A percentile compares a stretch with the other conserved stretches of the same genome.
phyloP scores from a whole-genome alignment of 805 yeast species.

The Schwanniomyces vanrijiae region DNA sequence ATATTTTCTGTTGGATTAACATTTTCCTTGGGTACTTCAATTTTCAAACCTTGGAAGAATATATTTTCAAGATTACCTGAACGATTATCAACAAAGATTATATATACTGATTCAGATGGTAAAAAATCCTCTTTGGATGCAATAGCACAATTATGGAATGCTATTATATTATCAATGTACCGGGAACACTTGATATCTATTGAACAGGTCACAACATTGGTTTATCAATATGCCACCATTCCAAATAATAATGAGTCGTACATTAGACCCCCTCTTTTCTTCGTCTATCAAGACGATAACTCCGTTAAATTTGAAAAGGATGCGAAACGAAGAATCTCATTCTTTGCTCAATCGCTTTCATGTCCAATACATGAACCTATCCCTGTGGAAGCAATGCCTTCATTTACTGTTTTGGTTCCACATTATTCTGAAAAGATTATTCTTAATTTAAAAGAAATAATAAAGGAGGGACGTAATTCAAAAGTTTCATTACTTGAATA shows the following conservation, averaged over 20 bases:
- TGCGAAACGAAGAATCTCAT: conserved; percentile 52
- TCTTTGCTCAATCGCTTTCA: conserved; percentile 54
- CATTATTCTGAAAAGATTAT: conserved; percentile 54
- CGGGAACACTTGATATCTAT: conserved; percentile 41
- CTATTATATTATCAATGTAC: conserved; percentile 25
- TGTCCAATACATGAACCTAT: conserved; percentile 49
- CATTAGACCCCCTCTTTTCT: conserved; percentile 45
- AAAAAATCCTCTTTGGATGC: conserved; percentile 7
- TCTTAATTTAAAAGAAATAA: conserved; percentile 43
- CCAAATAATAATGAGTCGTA: conserved; percentile 21
- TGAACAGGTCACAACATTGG: conserved; percentile 39
- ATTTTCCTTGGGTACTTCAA: conserved; percentile 30
- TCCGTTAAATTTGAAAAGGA: conserved; percentile 41
- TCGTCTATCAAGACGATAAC: conserved; percentile 49
- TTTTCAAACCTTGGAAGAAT: conserved; percentile 40
- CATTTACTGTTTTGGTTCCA: conserved; percentile 52
- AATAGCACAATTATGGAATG: conserved; percentile 30
- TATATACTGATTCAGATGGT: conserved; percentile 10
- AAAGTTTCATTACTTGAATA: conserved; percentile 71
- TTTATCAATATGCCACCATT: conserved; percentile 23
- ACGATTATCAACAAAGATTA: conserved; percentile 27
- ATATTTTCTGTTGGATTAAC: conserved; percentile 32
- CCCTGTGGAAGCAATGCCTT: conserved; percentile 48
- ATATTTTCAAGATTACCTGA: conserved; percentile 36
- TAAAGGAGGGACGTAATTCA: conserved; percentile 45